These are phyloP conservation scores for Henningerozyma blattae DNA, from an alignment of 805 yeast genomes.

Conservation along the genomic window DNA sequence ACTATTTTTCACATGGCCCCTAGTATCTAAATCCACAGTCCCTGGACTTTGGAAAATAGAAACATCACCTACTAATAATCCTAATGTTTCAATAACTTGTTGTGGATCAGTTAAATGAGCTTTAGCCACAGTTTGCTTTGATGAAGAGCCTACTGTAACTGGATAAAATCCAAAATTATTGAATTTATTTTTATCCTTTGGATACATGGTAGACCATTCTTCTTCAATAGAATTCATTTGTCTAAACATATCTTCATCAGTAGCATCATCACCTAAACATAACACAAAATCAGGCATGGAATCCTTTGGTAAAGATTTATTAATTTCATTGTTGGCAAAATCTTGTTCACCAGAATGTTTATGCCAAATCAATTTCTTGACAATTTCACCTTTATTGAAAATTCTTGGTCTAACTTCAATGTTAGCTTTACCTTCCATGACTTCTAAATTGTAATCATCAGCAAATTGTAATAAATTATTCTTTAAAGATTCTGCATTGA, in stretches of 20 bases:
- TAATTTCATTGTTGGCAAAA: slow-evolving; percentile 21
- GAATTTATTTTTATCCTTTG: slow-evolving; percentile 32
- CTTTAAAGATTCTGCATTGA: slow-evolving; percentile 67
- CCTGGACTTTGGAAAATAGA: slow-evolving; percentile 72
- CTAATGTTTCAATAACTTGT: slow-evolving; percentile 76
- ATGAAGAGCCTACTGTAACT: slow-evolving; percentile 87
- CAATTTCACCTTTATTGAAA: slow-evolving; percentile 95
- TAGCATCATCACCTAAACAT: slow-evolving; percentile 90
- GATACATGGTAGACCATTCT: slow-evolving; percentile 24
- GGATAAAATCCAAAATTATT: slow-evolving; percentile 61
- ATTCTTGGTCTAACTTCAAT: slow-evolving; percentile 93
- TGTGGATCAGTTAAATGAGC: slow-evolving; percentile 76
- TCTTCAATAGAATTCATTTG: slow-evolving; percentile 55
- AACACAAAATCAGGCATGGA: slow-evolving; percentile 71
- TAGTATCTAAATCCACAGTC: slow-evolving; percentile 59
- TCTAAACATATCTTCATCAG: slow-evolving; percentile 96
- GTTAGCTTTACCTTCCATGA: slow-evolving; percentile 95
- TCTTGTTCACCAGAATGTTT: slow-evolving; percentile 47
- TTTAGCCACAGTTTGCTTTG: slow-evolving; percentile 73
- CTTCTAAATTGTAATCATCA: slow-evolving; percentile 73
- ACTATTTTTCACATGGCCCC: slow-evolving; percentile 52
- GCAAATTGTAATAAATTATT: slow-evolving; percentile 50
- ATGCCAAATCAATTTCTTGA: slow-evolving; percentile 57
- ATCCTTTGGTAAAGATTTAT: slow-evolving; percentile 26
- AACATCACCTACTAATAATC: slow-evolving; percentile 66